Base-by-base conservation (phyloP, 73 alveolate genomes). In the Blepharisma japonicum region DNA sequence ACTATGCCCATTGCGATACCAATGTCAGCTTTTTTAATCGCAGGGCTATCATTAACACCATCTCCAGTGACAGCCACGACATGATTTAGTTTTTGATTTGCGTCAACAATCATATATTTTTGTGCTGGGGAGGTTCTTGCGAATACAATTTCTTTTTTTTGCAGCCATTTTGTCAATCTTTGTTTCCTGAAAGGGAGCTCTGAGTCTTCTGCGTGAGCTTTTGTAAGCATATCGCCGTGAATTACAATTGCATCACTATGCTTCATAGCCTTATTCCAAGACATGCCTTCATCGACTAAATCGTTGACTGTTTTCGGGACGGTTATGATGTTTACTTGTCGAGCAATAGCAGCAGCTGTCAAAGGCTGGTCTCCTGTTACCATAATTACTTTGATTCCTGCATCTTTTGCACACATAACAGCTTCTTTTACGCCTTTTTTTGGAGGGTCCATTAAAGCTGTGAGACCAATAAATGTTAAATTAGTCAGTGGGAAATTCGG, bases 11-110 rank as follows among this genome's bases (percentile, higher is more conserved):
- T 92, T 8, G 96, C 88, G 68, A 92, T 78, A 25, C 96, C 98
- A 78, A 92, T 85, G 71, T 91, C 94, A 23, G 98, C 96, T 66
- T 81, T 79, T 55, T 85, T 83, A 55, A 92, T 70, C 7, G 98
- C 97, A 7, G 98, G 93, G 9, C 85, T 32, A 42, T 79, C 90
- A 82, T 78, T 89, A 4, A 95, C 99, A 18, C 99, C 99, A 83
- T 94, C 99, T 23, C 99, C 99, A 39, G 99, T 96, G 47, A 95
- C 99, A 42, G 99, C 98, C 6, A 94, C 98, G 18, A 96, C 83
- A 85, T 94, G 98, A 11, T 97, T 95, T 54, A 89, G 87, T 77
- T 89, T 91, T 86, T 94, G 93, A 81, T 98, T 91, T 42, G 96
- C 98, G 77, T 91, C 94, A 18, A 95, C 98, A 74, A 95, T 95